Evolutionary conservation across 2,329 filamentous ascomycete genomes (phyloP).

Genomic region (Lomentospora prolificans): DNA sequence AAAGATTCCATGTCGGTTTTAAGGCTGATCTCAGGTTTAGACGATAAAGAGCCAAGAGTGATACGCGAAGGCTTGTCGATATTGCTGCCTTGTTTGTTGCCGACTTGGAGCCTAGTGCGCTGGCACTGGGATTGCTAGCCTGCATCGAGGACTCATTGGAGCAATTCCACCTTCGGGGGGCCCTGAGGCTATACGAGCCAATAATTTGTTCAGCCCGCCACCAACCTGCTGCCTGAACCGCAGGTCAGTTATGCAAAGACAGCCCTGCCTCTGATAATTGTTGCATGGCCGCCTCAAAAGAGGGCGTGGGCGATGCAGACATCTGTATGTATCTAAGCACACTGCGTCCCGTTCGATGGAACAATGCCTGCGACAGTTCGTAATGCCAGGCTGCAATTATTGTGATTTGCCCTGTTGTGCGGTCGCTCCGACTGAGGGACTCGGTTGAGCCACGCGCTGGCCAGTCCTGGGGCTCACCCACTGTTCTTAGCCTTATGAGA

Average conservation of each 20-base stretch:
- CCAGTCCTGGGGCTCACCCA: too few species aligned
- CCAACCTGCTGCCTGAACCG: not conserved
- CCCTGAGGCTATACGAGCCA: not conserved
- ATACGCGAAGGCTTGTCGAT: not conserved
- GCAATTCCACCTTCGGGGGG: not conserved
- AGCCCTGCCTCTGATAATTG: not conserved
- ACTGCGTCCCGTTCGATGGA: not conserved
- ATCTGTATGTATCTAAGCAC: not conserved
- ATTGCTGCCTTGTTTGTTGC: not conserved
- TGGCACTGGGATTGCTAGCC: not conserved
- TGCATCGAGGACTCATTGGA: not conserved
- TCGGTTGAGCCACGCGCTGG: too few species aligned
- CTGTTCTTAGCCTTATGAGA: too few species aligned
- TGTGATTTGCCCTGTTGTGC: not conserved
- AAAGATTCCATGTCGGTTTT: too few species aligned
- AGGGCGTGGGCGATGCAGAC: not conserved
- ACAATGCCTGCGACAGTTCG: not conserved
- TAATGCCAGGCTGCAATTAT: not conserved
- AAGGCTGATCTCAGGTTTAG: not conserved
- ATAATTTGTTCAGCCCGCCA: not conserved
- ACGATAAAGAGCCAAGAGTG: not conserved
- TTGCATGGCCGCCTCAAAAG: not conserved
- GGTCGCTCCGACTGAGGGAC: too few species aligned
- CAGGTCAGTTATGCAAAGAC: slow-evolving; percentile 1
- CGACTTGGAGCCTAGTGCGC: not conserved